Evolutionary conservation across 2,329 filamentous ascomycete genomes (phyloP), one percentile per base, ranked within the genome.

Genomic region (Aspergillus sergii): DNA sequence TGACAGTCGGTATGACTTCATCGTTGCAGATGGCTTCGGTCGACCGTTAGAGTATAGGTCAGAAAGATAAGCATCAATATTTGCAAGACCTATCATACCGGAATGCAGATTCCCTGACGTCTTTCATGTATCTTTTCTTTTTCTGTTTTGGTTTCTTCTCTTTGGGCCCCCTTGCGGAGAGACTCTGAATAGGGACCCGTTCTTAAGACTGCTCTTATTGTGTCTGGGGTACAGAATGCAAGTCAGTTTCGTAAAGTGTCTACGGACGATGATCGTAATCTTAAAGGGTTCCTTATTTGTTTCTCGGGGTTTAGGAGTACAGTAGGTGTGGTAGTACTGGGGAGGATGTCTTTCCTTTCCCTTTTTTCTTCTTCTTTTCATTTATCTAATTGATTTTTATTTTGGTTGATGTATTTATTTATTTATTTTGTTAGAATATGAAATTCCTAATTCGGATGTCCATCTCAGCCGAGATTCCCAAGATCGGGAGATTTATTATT

Each of bases 161-260:
- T 19, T 50, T 50, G 23, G 14, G 1, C 50, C 48, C 50, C 51
- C 51, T 54, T 36, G 30, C 30, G 26, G 46, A 50, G 46, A 7
- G 14, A 28, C 12, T 2, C 26, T 51, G 7, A 11, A 51, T 51
- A 12, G 9, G 28, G 48, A n/a, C 14, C 16, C 23, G 2, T 50
- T 11, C 16, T 34, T 32, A 32, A 34, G 48, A 51, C 19, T 30
- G 51, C 30, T 55, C 30, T 23, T 39, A 39, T 26, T 34, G 14
- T 16, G 14, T 55, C 51, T 55, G 51, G 51, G 51, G 51, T 39
- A 26, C 51, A 55, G 51, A 55, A 55, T 55, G 51, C 51, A 55
- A 39, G 51, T 55, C 16, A 55, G 51, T 53, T 19, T 30, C 14
- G 10, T 19, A 48, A n/a, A 41, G 39, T 41, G 39, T 32, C 34